Conservation (phyloP, 164 flowering plant species). For the Kingdonia uniflora region DNA sequence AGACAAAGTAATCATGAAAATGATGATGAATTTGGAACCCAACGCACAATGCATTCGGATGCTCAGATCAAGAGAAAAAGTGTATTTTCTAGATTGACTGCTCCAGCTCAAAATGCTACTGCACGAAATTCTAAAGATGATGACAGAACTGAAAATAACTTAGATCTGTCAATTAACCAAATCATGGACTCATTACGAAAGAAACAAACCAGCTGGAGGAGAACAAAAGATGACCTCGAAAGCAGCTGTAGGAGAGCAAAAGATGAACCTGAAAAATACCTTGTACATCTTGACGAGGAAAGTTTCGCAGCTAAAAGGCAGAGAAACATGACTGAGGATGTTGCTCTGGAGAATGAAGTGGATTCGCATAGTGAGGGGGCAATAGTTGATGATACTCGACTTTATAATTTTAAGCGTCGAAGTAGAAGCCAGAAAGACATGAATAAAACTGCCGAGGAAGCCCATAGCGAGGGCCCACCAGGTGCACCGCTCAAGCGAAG, state of each 20-base stretch:
- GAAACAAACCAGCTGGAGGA: slow-evolving; percentile 11
- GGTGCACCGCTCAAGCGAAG: slow-evolving; percentile 23
- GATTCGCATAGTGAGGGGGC: slow-evolving; percentile 1
- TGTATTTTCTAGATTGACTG: slow-evolving; percentile 36
- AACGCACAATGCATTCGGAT: slow-evolving; percentile 4
- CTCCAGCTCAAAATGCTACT: background rate
- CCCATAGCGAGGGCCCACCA: background rate
- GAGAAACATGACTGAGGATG: slow-evolving; percentile 6
- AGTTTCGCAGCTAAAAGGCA: background rate
- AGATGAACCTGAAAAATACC: background rate
- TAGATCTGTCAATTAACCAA: slow-evolving; percentile 24
- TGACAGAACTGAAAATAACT: background rate
- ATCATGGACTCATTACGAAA: slow-evolving; percentile 21
- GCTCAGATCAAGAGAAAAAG: slow-evolving; percentile 19
- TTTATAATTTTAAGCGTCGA: slow-evolving; percentile 40
- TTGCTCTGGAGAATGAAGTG: background rate
- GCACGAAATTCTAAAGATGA: slow-evolving; percentile 5
- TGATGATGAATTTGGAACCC: background rate
- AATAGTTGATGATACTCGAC: slow-evolving; percentile 12
- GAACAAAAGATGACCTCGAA: slow-evolving; percentile 2
- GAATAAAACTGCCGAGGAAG: background rate
- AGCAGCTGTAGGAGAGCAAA: slow-evolving; percentile 8
- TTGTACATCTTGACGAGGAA: background rate
- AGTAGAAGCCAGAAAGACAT: slow-evolving; percentile 27
- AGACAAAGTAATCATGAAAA: background rate